These are phyloP conservation scores for Rhizophora mangle DNA, from an alignment of 345 rosid genomes.

Conservation along the genomic window DNA sequence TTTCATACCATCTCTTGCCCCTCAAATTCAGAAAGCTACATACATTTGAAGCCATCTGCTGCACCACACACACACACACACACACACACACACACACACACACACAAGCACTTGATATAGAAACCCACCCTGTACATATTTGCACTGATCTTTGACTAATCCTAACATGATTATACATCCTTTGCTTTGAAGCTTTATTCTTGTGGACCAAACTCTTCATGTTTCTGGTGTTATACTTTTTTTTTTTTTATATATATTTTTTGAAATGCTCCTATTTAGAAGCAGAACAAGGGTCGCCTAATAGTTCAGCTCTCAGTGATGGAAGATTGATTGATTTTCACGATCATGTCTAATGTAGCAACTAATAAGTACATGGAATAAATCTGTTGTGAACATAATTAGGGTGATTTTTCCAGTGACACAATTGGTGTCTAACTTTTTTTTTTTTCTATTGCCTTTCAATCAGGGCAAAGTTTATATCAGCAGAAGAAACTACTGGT, in stretches of 20 bases:
- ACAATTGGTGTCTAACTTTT: conserved; percentile 15
- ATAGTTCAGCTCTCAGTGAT: not conserved
- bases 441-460: conserved; percentile 5
- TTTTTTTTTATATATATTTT: not conserved
- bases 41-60: too few relatives aligned
- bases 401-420: not conserved
- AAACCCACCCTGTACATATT: too few relatives aligned
- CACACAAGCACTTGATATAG: too few relatives aligned
- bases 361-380: not conserved
- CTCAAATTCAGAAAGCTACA: too few relatives aligned
- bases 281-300: not conserved
- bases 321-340: not conserved
- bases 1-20: too few relatives aligned
- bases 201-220: not conserved
- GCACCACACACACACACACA: too few relatives aligned
- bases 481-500: conserved; percentile 95
- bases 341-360: conserved; percentile 1
- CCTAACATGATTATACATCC: not conserved
- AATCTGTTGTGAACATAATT: not conserved
- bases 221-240: not conserved
- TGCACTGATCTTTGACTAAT: not conserved
- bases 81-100: too few relatives aligned
- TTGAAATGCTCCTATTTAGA: not conserved
- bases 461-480: conserved; percentile 83
- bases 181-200: not conserved